Evolutionary conservation across 768 basidiomycete species (phyloP).

Genomic region (Fomitopsis pulvina): DNA sequence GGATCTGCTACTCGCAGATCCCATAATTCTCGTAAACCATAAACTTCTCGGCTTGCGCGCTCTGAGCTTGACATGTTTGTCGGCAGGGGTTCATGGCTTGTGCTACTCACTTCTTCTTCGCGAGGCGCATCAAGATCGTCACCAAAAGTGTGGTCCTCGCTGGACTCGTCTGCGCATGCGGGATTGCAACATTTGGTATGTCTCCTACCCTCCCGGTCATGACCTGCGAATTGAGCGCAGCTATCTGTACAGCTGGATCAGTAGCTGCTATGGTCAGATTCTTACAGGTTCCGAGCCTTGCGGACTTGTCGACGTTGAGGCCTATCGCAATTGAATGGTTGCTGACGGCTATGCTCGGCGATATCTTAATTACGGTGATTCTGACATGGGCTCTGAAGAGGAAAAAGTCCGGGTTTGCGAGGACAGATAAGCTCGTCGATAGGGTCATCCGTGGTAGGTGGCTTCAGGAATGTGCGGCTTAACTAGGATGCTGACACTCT

Average conservation of each 20-base stretch:
- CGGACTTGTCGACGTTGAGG: not conserved
- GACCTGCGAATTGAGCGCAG: too few relatives aligned
- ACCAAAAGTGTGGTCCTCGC: not conserved
- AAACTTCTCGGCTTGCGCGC: not conserved
- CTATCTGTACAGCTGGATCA: not conserved
- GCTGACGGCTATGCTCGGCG: not conserved
- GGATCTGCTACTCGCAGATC: too few relatives aligned
- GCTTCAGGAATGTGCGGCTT: too few relatives aligned
- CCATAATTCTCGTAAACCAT: not conserved
- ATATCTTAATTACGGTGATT: not conserved
- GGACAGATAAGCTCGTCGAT: not conserved
- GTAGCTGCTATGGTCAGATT: not conserved
- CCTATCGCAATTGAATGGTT: not conserved
- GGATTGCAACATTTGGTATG: not conserved
- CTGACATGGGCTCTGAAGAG: not conserved
- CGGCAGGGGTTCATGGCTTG: not conserved
- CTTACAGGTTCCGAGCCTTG: not conserved
- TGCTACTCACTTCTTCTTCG: constrained; percentile 1
- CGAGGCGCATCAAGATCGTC: not conserved
- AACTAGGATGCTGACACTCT: too few relatives aligned
- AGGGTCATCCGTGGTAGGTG: constrained; percentile 1
- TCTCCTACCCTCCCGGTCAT: too few relatives aligned
- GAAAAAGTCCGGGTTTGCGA: not conserved
- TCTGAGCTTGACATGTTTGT: not conserved
- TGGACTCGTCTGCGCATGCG: not conserved